Percentiles rank a stretch among this genome's conserved stretches.
Evolutionary conservation across 805 yeast genomes (phyloP).

Genomic region (Metschnikowia sp.): DNA sequence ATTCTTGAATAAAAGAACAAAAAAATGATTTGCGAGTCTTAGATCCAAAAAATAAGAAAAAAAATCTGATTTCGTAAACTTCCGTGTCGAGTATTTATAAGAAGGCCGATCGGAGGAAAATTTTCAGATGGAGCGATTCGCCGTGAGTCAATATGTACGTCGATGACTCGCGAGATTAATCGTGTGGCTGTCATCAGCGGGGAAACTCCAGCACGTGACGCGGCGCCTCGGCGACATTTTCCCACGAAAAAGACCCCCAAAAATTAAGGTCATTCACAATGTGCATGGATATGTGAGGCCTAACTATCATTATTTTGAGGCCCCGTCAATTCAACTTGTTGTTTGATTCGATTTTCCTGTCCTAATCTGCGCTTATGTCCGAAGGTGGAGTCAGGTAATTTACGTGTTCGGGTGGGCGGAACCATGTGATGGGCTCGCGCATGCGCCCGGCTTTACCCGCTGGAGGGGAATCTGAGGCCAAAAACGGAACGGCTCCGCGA

Average conservation of each 20-base stretch:
- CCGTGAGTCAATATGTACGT: slow-evolving; percentile 13
- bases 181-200: slow-evolving; percentile 5
- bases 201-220: slow-evolving; percentile 8
- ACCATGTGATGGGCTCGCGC: background rate
- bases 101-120: slow-evolving; percentile 12
- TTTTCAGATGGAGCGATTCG: slow-evolving; percentile 4
- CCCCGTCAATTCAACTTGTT: no score
- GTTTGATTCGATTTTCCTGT: no score
- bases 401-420: slow-evolving; percentile 6
- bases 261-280: background rate
- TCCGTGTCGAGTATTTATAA: background rate
- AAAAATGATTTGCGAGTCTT: background rate
- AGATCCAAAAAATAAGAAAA: background rate
- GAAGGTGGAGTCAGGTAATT: background rate
- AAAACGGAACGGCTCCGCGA: background rate
- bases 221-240: background rate
- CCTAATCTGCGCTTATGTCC: background rate
- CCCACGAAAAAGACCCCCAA: background rate
- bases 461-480: slow-evolving; percentile 1
- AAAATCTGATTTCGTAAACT: background rate
- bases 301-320: background rate
- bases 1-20: background rate
- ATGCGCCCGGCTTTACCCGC: slow-evolving; percentile 8
- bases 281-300: background rate
- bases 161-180: slow-evolving; percentile 9